Evolutionary conservation across 2,329 filamentous ascomycete genomes (phyloP), one percentile per base, ranked within the genome.

Genomic region (Fusarium concolor): DNA sequence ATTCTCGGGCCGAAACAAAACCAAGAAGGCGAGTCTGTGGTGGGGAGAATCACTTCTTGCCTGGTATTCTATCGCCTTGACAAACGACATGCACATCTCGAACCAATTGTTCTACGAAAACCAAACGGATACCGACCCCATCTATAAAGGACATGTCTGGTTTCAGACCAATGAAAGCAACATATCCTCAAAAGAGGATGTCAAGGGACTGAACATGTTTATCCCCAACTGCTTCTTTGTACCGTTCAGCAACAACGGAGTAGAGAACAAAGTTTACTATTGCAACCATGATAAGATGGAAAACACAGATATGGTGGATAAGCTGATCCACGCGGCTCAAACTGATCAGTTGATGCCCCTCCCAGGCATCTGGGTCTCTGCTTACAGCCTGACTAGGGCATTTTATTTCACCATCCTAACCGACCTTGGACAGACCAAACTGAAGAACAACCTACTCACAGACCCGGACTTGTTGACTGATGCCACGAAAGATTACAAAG

Each of bases 1-100:
- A 0, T 56, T 56, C 7, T 17, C 53, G 3, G 44, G 53, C 4
- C 53, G 44, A 0, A 56, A 56, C 10, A 12, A 12, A 0, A 41
- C 44, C 2, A 20, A 14, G 2, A 56, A 56, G 1, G 44, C 44
- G 0, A 51, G 35, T 2, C 1, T 56, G 0, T 56, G 53, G 53
- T 41, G 53, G 53, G 44, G 53, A 33, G 53, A 56, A 3, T 51
- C 53, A 3, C 26, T 56, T 4, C 53, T 56, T 0, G 17, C 35
- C 1, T 56, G 35, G 35, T 33, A 56, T 6, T 56, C 44, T 0
- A 33, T 50, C 2, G 44, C 52, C 8, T 7, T 56, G 26, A 56
- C 52, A 0, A 56, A 56, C 6, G 52, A 56, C 10, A 51, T 56
- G 35, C 44, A 51, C 7, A 11, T 51, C 1, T 7, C 44, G 2